These are phyloP conservation scores for Volvox reticuliferus DNA, from an alignment of 139 green algal genomes.

Conservation along the genomic window DNA sequence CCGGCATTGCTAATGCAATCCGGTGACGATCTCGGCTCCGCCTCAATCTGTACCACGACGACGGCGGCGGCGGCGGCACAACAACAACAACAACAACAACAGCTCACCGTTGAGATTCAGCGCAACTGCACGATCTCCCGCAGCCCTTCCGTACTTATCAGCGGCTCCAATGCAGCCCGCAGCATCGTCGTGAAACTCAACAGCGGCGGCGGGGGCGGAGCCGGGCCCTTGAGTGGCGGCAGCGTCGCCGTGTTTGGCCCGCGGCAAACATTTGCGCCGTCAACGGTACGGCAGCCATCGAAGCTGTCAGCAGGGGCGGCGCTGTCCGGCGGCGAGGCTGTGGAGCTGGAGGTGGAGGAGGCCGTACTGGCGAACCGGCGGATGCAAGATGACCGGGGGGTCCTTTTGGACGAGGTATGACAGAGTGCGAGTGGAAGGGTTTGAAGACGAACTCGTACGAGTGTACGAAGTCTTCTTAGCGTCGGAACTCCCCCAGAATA, in stretches of 20 bases:
- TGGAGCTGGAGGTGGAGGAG: conserved; percentile 56
- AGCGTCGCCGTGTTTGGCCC: not conserved
- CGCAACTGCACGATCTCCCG: not conserved
- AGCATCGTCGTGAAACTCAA: conserved; percentile 3
- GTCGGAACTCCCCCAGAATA: too few species aligned
- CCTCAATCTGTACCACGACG: not conserved
- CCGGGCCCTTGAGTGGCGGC: not conserved
- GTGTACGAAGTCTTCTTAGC: too few species aligned
- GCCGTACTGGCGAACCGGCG: conserved; percentile 50
- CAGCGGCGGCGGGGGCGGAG: not conserved
- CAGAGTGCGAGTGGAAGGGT: not conserved
- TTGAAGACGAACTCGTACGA: too few species aligned
- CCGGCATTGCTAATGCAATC: not conserved
- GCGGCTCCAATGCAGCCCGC: not conserved
- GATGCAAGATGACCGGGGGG: conserved; percentile 28
- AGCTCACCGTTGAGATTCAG: not conserved
- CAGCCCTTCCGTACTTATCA: conserved; percentile 2
- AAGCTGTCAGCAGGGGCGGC: conserved; percentile 2
- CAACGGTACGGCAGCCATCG: not conserved
- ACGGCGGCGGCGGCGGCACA: not conserved
- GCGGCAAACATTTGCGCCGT: not conserved
- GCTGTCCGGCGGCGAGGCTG: not conserved
- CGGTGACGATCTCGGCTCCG: not conserved
- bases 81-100: too few species aligned
- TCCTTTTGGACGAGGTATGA: conserved; percentile 57